Evolutionary conservation across 202 grass and related monocot species (phyloP).

Genomic region (Dendrocalamus latiflorus): DNA sequence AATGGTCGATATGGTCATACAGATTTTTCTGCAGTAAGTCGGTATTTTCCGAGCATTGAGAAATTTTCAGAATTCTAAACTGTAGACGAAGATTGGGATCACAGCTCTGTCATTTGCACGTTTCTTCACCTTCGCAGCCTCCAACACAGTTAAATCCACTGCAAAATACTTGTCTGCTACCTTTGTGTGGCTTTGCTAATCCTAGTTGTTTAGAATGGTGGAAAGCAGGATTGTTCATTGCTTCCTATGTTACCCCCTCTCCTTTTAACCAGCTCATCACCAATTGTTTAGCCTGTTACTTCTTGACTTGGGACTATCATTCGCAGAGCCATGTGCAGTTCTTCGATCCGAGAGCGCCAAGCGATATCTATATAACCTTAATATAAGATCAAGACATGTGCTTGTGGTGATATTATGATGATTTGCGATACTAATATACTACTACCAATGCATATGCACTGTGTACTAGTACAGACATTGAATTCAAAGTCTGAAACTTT

Average conservation of each 20-base stretch:
- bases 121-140: neutral
- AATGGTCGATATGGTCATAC: neutral
- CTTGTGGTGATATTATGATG: slow-evolving; percentile 15
- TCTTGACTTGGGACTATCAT: slow-evolving; percentile 7
- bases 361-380: slow-evolving; percentile 27
- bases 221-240: slow-evolving; percentile 22
- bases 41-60: neutral
- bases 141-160: neutral
- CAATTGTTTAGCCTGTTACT: slow-evolving; percentile 1
- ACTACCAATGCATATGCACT: slow-evolving; percentile 16
- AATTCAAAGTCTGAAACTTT: slow-evolving; percentile 35
- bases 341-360: slow-evolving; percentile 27
- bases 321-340: slow-evolving; percentile 49
- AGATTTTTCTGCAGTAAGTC: neutral
- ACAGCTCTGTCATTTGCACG: neutral
- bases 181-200: neutral
- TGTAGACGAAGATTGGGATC: slow-evolving; percentile 25
- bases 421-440: slow-evolving; percentile 15
- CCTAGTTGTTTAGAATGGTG: neutral
- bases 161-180: neutral
- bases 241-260: slow-evolving; percentile 10
- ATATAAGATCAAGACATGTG: slow-evolving; percentile 40
- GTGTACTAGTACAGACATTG: neutral
- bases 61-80: slow-evolving; percentile 6
- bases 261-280: neutral